Evolutionary conservation across 2,329 filamentous ascomycete species (phyloP), one percentile per base, ranked within the genome.

Genomic region (Penicillium sp.): DNA sequence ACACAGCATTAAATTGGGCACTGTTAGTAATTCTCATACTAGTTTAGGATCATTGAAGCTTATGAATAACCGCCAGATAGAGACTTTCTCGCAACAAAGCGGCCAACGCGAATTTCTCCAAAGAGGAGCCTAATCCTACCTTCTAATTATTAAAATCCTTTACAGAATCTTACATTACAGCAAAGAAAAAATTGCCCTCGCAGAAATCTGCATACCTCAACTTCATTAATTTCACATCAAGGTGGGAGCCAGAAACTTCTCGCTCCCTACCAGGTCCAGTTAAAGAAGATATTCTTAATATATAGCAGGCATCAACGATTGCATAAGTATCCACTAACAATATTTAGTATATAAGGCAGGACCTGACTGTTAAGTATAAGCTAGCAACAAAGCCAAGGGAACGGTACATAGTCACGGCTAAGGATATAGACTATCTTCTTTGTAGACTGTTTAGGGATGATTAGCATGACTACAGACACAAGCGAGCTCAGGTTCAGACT

Each of bases 391-490:
- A 62, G 40, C 54, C 54, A 5, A 47, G 51, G 26, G 52, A 61
- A n/a, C 49, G 46, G 3, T 58, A 37, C 28, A 28, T 49, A 0
- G 52, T 63, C 1, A 63, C n/a, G 3, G 50, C 48, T 14, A 63
- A 61, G 37, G 56, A 65, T 40, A 60, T 63, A 16, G 48, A 62
- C 3, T 51, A 55, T 36, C 39, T 62, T 16, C 53, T 62, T 40
- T 40, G 31, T 26, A 7, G 34, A 1, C 39, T 60, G 5, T 62
- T 60, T 39, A 16, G 19, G 1, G 10, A 54, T 24, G 55, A 62
- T 28, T 54, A 18, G 7, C 26, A 57, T 34, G 33, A 57, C 23
- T 57, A 51, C 14, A 49, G 18, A 29, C 31, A 57, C 33, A 13
- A 57, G 24, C 34, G 47, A 16, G 51, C 26, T 23, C 28, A 26